phyloP scores from a whole-genome alignment of 164 flowering plant genomes.

The Tetrastigma voinierianum region DNA sequence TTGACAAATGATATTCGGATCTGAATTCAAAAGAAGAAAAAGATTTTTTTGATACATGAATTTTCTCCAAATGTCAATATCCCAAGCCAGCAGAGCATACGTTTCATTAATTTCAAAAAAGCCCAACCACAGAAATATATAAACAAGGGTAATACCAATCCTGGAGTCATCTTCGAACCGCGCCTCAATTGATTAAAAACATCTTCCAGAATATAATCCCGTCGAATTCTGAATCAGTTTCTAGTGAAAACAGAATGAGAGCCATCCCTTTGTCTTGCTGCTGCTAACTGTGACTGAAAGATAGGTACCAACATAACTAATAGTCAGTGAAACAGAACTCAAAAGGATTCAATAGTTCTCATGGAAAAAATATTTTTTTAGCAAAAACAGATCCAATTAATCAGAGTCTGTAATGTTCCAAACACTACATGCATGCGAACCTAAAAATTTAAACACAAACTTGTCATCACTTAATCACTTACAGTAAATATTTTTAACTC shows the following conservation, averaged over 20 bases:
- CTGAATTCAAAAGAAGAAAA: background rate
- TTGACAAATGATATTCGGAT: too few species aligned
- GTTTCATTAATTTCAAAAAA: background rate
- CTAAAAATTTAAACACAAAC: background rate
- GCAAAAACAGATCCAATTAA: background rate
- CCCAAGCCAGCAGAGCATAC: background rate
- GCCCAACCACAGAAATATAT: background rate
- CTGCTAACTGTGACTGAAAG: conserved; percentile 71
- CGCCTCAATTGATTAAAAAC: conserved; percentile 79
- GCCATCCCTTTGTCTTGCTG: conserved; percentile 58
- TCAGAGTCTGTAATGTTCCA: background rate
- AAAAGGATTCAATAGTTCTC: background rate
- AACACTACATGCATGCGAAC: background rate
- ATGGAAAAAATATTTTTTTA: background rate
- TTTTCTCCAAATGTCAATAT: background rate
- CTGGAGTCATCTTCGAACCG: conserved; percentile 84
- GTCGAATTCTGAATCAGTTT: conserved; percentile 76
- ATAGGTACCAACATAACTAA: conserved; percentile 7
- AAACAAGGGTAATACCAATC: conserved; percentile 44
- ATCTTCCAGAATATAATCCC: conserved; percentile 93
- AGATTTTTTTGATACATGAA: background rate
- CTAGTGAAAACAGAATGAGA: conserved; percentile 60
- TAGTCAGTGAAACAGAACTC: background rate
- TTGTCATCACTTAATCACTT: conserved; percentile 30
- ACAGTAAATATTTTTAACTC: conserved; percentile 90